Base-by-base conservation (phyloP, 768 basidiomycete species). In the Podaxis pistillaris region DNA sequence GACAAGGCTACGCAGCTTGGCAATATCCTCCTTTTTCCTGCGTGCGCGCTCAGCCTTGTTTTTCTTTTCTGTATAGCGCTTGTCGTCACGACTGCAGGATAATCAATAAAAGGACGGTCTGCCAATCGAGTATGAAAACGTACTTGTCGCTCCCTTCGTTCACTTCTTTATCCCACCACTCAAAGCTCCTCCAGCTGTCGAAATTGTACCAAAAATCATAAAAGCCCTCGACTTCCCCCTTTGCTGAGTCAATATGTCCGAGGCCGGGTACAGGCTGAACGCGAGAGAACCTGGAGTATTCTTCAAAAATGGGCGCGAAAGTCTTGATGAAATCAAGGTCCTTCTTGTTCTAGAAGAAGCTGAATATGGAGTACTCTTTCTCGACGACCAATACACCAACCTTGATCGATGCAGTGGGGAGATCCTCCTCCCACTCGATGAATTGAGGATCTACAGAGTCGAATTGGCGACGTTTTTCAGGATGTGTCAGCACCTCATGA, bases 201-300 rank as follows among this genome's bases (percentile, higher is more conserved):
- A 99, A 96, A 83, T 96, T 96, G 83, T 99, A 98, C 94, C 95
- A 99, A 76, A 96, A 97, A 75, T 98, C 91, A 81, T 99, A 99
- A 82, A 99, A 98, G 5, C 78, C 82, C 73, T 96, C 93, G 58
- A 98, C 96, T 60, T 86, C 84, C 66, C 85, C 83, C 76, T 97
- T 96, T 62, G 87, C 73, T 22, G 89, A 85, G 50, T 91, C 83
- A 63, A 82, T 75, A 30, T 75, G 75, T 9, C 96, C 96, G 28
- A 99, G 84, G 63, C 81, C 74, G 5, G 94, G 96, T 6, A 94
- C 93, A 12, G 95, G 94, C 72, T 91, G 84, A 58, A 72, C 79
- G 68, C 87, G 88, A 67, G 94, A 95, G 84, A 99, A 99, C 38
- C 96, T 86, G n/a, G 91, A 86, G 73, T 96, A 94, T 62, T 90